Conservation (phyloP, 1,139 yeast genomes). For the Lodderomyces metapsilosis region DNA sequence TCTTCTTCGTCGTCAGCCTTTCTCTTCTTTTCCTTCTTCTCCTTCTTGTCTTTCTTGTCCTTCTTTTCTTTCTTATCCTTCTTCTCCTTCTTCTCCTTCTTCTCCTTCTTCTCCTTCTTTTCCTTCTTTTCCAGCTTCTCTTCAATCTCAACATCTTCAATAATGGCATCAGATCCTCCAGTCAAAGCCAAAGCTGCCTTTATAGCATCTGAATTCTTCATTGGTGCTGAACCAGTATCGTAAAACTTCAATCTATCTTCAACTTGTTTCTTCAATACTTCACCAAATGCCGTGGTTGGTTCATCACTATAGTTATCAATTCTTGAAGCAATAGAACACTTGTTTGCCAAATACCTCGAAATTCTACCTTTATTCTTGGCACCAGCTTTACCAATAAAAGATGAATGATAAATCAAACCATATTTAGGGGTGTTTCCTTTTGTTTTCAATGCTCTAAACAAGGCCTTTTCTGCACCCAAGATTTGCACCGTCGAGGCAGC, state of each 20-base stretch:
- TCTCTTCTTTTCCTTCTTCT: slow-evolving; percentile 45
- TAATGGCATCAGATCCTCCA: slow-evolving; percentile 21
- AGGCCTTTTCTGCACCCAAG: slow-evolving; percentile 98
- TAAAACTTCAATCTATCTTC: slow-evolving; percentile 96
- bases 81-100: slow-evolving; percentile 55
- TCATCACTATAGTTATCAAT: slow-evolving; percentile 93
- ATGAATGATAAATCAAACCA: slow-evolving; percentile 95
- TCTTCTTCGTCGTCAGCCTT: slow-evolving; percentile 28
- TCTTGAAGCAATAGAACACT: slow-evolving; percentile 98
- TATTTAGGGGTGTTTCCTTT: slow-evolving; percentile 98
- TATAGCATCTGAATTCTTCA: slow-evolving; percentile 94
- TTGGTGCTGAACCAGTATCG: slow-evolving; percentile 95
- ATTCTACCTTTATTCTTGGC: slow-evolving; percentile 99
- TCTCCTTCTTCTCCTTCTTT: slow-evolving; percentile 54
- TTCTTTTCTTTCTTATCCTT: slow-evolving; percentile 48
- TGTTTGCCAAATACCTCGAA: slow-evolving; percentile 96
- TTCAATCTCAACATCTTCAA: slow-evolving; percentile 50
- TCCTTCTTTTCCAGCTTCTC: slow-evolving; percentile 56
- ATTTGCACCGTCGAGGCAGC: slow-evolving; percentile 99
- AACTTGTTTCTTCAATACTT: slow-evolving; percentile 89
- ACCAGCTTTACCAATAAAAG: slow-evolving; percentile 95
- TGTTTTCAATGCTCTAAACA: slow-evolving; percentile 96
- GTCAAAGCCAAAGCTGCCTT: slow-evolving; percentile 79
- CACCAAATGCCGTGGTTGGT: slow-evolving; percentile 85
- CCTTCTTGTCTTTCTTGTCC: slow-evolving; percentile 47